Evolutionary conservation across 306 rosid species (phyloP).

Genomic region (Malus sylvestris): DNA sequence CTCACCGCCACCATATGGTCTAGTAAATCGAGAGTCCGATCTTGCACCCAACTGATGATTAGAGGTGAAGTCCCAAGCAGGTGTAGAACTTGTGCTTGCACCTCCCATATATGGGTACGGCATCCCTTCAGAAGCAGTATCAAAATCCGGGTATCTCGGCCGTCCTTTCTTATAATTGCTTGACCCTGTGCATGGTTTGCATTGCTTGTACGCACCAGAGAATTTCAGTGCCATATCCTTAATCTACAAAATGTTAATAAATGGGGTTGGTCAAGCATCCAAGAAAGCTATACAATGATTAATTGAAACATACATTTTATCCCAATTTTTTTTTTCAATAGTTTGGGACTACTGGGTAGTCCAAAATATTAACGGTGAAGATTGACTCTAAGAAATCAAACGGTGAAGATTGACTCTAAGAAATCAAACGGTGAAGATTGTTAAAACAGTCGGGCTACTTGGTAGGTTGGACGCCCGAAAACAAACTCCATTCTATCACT

Average conservation of each 20-base stretch:
- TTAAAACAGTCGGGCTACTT: too few species aligned
- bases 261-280: not conserved
- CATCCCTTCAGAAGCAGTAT: conserved; percentile 71
- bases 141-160: conserved; percentile 59
- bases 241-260: conserved; percentile 40
- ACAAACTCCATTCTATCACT: too few species aligned
- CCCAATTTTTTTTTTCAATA: too few species aligned
- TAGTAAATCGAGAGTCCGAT: conserved; percentile 53
- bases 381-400: too few species aligned
- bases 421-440: too few species aligned
- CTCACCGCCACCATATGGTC: conserved; percentile 31
- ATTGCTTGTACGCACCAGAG: conserved; percentile 61
- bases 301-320: not conserved
- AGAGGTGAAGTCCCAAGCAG: conserved; percentile 75
- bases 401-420: too few species aligned
- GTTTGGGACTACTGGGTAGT: too few species aligned
- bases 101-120: conserved; percentile 78
- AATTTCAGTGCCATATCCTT: conserved; percentile 88
- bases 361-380: too few species aligned
- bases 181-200: conserved; percentile 71
- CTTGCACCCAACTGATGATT: conserved; percentile 36
- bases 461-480: too few species aligned
- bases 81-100: conserved; percentile 72
- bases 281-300: not conserved
- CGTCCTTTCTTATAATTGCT: conserved; percentile 52